These are phyloP conservation scores for Alectoria sarmentosa DNA, from an alignment of 495 filamentous ascomycete genomes.

Conservation along the genomic window DNA sequence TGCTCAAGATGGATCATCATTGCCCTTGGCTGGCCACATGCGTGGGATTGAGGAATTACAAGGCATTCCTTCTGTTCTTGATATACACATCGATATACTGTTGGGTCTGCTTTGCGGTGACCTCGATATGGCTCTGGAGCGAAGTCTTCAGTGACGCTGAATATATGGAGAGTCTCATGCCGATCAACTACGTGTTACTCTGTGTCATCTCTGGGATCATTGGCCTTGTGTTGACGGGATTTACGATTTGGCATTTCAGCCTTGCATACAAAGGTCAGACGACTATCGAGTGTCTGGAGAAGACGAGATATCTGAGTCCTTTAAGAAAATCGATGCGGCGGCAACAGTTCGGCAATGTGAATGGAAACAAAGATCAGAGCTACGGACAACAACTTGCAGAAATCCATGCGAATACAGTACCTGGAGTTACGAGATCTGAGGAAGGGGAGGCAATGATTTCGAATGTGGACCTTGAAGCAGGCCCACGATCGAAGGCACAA, in stretches of 20 bases:
- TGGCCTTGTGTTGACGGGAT: constrained; percentile 77
- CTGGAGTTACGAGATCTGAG: constrained; percentile 68
- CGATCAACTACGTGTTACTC: constrained; percentile 84
- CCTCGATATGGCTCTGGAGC: constrained; percentile 69
- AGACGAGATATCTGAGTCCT: constrained; percentile 82
- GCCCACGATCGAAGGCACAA: constrained; percentile 30
- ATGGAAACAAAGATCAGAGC: constrained; percentile 47
- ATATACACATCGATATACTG: constrained; percentile 87
- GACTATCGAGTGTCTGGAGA: constrained; percentile 93
- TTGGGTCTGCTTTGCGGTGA: constrained; percentile 67
- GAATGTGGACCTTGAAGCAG: constrained; percentile 27
- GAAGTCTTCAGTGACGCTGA: constrained; percentile 64
- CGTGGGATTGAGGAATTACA: constrained; percentile 90
- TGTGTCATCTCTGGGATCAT: constrained; percentile 85
- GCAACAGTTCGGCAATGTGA: constrained; percentile 47
- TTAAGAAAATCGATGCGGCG: constrained; percentile 61
- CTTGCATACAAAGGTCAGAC: constrained; percentile 73
- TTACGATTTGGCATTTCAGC: constrained; percentile 88
- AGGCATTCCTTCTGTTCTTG: constrained; percentile 88
- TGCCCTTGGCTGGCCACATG: constrained; percentile 98
- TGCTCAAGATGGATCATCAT: constrained; percentile 99
- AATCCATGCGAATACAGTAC: constrained; percentile 76
- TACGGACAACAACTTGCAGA: constrained; percentile 73
- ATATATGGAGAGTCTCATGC: constrained; percentile 62
- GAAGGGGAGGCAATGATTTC: constrained; percentile 60